Base-by-base conservation (phyloP, 164 flowering plant genomes). In the Chimonanthus salicifolius region DNA sequence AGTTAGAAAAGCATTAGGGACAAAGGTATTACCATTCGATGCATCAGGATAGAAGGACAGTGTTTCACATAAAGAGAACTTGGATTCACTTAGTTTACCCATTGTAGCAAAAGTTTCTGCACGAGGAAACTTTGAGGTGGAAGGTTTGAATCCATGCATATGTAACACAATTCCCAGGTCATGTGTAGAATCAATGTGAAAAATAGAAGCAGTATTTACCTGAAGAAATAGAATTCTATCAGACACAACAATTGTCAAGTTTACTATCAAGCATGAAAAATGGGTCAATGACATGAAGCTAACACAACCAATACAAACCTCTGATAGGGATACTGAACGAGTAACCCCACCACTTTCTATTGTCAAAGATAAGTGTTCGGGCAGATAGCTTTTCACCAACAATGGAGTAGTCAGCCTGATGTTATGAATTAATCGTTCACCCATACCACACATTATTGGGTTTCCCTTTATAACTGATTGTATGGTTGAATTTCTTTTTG, bases 121-220 rank as follows among this genome's bases (percentile, higher is more conserved):
- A 69, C 94, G 92, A 16, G 89, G 92, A 77, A 92, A 93, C 77
- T 84, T 90, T 71, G 87, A 70, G 74, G 18, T 8, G 60, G 87
- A 73, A 60, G 91, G 82, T 72, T 69, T 89, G 78, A 81, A 90
- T 68, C 90, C 94, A 71, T 79, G 62, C 71, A 96, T 71, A 73
- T 74, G 74, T 72, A 96, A 85, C 67, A 76, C 83, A 33, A 93
- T 65, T 64, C 77, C 83, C 75, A 96, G 83, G 76, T 96, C 98
- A 83, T 93, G 96, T 0, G 94, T 90, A 62, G 90, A 86, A 80
- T 96, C 99, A 69, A 92, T 71, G 78, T 92, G 90, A 79, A 82
- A 91, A 71, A 92, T 75, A 58, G 84, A 87, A 67, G 75, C 80
- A 68, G 88, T 86, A 70, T 87, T 89, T 47, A 83, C 97, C 99